Conservation (phyloP, 441 rosid genomes). For the Populus tomentosa region DNA sequence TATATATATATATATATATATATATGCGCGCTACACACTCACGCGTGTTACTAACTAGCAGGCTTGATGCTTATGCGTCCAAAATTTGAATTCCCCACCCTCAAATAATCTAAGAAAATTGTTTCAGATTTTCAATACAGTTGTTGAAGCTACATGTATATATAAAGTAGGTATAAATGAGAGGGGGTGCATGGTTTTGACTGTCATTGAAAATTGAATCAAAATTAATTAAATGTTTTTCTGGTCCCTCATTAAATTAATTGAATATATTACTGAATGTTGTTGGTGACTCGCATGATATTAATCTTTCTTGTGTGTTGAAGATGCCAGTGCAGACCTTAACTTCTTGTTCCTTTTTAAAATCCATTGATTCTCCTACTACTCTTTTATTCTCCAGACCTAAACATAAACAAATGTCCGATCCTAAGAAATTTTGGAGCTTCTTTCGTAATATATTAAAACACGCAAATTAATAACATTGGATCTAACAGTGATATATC, state of each 20-base stretch:
- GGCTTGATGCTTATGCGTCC: too few species aligned
- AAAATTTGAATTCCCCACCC: neutral
- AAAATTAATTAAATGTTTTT: neutral
- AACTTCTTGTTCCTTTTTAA: constrained; percentile 9
- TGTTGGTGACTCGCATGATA: neutral
- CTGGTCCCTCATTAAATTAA: neutral
- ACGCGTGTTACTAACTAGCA: too few species aligned
- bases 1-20: too few species aligned
- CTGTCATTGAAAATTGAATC: neutral
- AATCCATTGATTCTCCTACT: constrained; percentile 13
- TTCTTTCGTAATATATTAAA: constrained; percentile 11
- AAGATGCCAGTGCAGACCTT: constrained; percentile 15
- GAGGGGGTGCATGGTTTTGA: neutral
- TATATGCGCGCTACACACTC: too few species aligned
- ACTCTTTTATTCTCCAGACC: constrained; percentile 11
- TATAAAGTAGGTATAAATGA: neutral
- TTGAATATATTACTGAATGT: neutral
- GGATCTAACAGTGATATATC: constrained; percentile 36
- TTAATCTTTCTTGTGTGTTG: neutral
- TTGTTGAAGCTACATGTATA: too few species aligned
- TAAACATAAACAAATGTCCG: neutral
- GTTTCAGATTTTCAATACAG: neutral
- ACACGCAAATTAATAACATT: constrained; percentile 21
- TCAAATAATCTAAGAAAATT: neutral
- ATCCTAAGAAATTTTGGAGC: constrained; percentile 16